A percentile compares a stretch with the other conserved stretches of the same genome.
These are phyloP conservation scores for Geosmithia flava DNA, from an alignment of 2,329 filamentous ascomycete species.

Conservation along the genomic window DNA sequence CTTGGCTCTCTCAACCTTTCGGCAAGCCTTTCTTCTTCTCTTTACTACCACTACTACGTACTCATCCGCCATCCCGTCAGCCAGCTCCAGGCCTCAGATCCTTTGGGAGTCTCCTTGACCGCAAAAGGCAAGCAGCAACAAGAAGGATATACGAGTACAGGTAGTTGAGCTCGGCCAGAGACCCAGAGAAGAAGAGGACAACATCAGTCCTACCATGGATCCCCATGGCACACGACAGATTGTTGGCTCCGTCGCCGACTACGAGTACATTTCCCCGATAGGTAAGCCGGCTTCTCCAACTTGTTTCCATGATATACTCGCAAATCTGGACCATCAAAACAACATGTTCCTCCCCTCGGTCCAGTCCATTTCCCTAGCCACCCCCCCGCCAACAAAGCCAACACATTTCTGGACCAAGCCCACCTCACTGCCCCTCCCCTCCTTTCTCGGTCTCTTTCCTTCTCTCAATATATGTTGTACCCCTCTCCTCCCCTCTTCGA, in stretches of 20 bases:
- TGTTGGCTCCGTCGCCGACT: conserved; percentile 28
- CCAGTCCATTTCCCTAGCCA: neutral
- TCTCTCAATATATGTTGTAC: neutral
- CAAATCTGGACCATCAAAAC: neutral
- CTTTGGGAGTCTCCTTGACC: neutral
- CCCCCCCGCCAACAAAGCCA: too few relatives aligned
- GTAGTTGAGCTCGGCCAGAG: neutral
- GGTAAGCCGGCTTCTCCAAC: conserved; percentile 30
- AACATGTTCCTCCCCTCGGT: neutral
- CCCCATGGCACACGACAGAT: conserved; percentile 29
- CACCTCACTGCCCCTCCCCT: too few relatives aligned
- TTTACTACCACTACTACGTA: too few relatives aligned
- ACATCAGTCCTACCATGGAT: conserved; percentile 18
- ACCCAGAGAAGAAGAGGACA: neutral
- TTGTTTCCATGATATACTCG: neutral
- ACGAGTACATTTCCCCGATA: conserved; percentile 38
- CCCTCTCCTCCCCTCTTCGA: conserved; percentile 4
- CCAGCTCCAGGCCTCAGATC: neutral
- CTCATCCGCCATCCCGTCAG: neutral
- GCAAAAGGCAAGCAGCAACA: neutral
- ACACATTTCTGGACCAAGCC: too few relatives aligned
- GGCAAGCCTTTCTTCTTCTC: neutral
- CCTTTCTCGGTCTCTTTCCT: too few relatives aligned
- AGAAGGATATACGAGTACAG: neutral
- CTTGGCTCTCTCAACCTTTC: neutral